phyloP scores from a whole-genome alignment of 371 early-diverging fungal genomes.

The Coemansia sp. region DNA sequence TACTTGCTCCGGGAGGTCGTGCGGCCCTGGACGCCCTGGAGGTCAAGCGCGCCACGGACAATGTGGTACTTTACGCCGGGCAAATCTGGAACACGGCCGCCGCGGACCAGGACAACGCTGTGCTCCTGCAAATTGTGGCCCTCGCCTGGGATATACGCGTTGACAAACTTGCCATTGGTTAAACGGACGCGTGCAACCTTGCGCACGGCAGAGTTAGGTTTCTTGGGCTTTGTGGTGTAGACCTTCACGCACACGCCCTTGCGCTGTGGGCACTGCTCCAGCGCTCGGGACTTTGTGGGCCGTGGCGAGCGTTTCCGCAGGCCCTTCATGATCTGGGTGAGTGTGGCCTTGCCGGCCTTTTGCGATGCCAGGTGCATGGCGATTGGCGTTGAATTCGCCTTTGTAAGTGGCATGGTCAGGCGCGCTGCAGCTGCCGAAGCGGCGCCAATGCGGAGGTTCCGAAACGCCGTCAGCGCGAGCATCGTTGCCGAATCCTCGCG shows the following conservation, averaged over 20 bases:
- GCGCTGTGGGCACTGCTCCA: conserved; percentile 84
- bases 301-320: conserved; percentile 71
- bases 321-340: conserved; percentile 93
- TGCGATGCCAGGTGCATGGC: conserved; percentile 12
- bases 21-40: conserved; percentile 90
- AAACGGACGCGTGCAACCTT: conserved; percentile 99
- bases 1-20: conserved; percentile 88
- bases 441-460: conserved; percentile 30
- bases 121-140: conserved; percentile 98
- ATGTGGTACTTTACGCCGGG: conserved; percentile 97
- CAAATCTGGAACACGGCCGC: conserved; percentile 91
- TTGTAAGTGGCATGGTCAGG: conserved; percentile 2
- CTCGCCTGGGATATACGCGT: conserved; percentile 97
- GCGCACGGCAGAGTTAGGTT: conserved; percentile 99
- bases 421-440: neutral
- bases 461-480: conserved; percentile 36
- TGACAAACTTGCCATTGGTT: conserved; percentile 91
- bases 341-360: conserved; percentile 72
- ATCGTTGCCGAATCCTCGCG: conserved; percentile 4
- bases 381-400: neutral
- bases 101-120: conserved; percentile 91
- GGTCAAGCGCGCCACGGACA: conserved; percentile 91
- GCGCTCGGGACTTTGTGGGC: conserved; percentile 79
- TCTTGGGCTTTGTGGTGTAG: conserved; percentile 98
- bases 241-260: conserved; percentile 95